Percentiles rank a stretch among this genome's conserved stretches.
Conservation (phyloP, 495 filamentous ascomycete genomes). For the Schizothecium vesticola region DNA sequence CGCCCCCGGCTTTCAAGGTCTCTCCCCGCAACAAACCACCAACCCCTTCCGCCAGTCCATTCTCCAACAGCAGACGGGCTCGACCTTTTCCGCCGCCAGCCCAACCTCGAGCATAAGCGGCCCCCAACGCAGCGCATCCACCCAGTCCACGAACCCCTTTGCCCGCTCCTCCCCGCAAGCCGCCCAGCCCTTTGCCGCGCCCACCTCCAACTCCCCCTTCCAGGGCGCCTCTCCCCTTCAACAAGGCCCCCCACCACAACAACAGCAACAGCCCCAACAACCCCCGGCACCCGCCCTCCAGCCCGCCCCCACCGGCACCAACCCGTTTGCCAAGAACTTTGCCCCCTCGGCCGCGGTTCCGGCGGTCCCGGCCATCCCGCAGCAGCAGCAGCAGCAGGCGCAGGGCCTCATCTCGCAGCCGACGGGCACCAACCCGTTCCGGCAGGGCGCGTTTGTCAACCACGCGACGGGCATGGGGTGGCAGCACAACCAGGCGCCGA, state of each 20-base stretch:
- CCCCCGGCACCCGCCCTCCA: conserved; percentile 45
- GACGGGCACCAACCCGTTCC: conserved; percentile 94
- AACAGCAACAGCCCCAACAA: conserved; percentile 14
- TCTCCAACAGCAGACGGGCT: conserved; percentile 52
- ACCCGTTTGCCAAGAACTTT: conserved; percentile 59
- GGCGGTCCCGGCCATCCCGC: conserved; percentile 28
- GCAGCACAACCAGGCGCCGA: conserved; percentile 71
- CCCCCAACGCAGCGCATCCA: conserved; percentile 30
- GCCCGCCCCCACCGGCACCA: conserved; percentile 61
- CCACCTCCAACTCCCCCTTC: conserved; percentile 44
- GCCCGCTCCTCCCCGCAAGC: conserved; percentile 51
- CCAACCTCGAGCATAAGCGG: conserved; percentile 9
- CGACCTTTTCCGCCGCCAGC: conserved; percentile 23
- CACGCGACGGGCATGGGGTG: conserved; percentile 81
- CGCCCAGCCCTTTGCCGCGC: conserved; percentile 43
- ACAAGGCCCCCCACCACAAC: conserved; percentile 29
- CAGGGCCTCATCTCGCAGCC: conserved; percentile 46
- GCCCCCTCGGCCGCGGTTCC: conserved; percentile 25
- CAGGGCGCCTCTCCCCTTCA: conserved; percentile 42
- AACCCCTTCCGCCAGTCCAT: conserved; percentile 90
- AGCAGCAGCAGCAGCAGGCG: conserved; percentile 32
- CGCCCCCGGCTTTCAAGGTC: conserved; percentile 35
- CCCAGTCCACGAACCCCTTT: conserved; percentile 84
- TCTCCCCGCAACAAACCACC: conserved; percentile 53
- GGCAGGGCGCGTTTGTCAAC: conserved; percentile 81